Conservation (phyloP, 2,329 filamentous ascomycete genomes). For the Colletotrichum karsti region DNA sequence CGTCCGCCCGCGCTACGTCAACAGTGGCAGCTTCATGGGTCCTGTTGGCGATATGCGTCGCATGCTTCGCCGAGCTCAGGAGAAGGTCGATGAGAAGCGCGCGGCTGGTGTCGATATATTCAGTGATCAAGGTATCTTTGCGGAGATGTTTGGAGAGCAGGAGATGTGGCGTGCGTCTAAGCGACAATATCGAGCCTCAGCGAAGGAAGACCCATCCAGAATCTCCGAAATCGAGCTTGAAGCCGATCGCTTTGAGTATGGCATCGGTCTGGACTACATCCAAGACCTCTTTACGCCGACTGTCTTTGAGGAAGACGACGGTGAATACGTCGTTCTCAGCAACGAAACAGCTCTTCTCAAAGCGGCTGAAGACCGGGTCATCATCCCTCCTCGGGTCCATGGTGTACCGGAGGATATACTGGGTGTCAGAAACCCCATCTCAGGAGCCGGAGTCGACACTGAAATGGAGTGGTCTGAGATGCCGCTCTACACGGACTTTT, state of each 20-base stretch:
- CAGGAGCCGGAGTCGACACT: neutral
- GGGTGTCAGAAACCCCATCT: neutral
- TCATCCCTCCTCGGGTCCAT: conserved; percentile 33
- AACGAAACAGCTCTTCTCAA: conserved; percentile 28
- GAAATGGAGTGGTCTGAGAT: conserved; percentile 16
- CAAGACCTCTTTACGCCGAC: conserved; percentile 40
- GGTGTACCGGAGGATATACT: conserved; percentile 34
- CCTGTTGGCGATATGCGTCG: conserved; percentile 36
- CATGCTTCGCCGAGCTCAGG: conserved; percentile 32
- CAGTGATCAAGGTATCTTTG: conserved; percentile 42
- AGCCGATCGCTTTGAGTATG: conserved; percentile 32
- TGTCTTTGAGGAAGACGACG: conserved; percentile 37
- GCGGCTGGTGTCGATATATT: conserved; percentile 26
- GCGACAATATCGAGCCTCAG: neutral
- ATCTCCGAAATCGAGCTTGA: neutral
- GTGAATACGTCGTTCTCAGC: conserved; percentile 34
- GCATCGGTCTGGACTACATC: conserved; percentile 37
- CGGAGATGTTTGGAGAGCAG: conserved; percentile 40
- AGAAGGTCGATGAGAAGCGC: conserved; percentile 34
- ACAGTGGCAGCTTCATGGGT: conserved; percentile 40
- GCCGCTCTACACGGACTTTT: conserved; percentile 35
- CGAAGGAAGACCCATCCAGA: neutral
- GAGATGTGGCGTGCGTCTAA: conserved; percentile 27
- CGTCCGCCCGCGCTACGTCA: conserved; percentile 38
- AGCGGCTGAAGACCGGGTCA: conserved; percentile 30